These are phyloP conservation scores for Globisporangium okanoganense DNA, from an alignment of 352 stramenopile species.

Conservation along the genomic window DNA sequence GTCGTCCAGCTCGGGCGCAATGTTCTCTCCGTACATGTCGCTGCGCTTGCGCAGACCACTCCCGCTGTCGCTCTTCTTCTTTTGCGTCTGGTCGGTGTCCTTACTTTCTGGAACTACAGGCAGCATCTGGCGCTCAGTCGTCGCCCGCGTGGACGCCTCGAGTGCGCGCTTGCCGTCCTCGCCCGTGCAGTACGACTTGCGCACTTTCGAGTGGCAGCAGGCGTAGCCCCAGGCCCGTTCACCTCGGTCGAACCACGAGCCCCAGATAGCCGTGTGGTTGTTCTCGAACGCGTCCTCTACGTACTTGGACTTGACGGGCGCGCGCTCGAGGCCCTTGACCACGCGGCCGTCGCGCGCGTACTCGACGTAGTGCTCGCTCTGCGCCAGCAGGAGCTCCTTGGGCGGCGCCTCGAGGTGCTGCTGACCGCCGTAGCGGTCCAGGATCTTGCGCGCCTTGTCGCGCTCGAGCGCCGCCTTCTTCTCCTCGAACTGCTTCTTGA, in stretches of 20 bases:
- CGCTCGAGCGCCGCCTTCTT: constrained; percentile 65
- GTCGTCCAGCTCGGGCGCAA: constrained; percentile 62
- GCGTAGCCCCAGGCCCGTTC: constrained; percentile 96
- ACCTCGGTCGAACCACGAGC: constrained; percentile 95
- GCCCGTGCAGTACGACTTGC: constrained; percentile 96
- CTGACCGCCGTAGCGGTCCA: constrained; percentile 96
- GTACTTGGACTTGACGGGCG: constrained; percentile 95
- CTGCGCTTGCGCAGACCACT: constrained; percentile 56
- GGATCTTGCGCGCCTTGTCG: constrained; percentile 68
- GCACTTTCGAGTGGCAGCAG: constrained; percentile 95
- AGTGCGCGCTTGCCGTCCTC: constrained; percentile 89
- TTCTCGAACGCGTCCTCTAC: constrained; percentile 96
- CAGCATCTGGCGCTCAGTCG: constrained; percentile 50
- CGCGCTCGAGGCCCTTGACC: constrained; percentile 72
- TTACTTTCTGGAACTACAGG: constrained; percentile 13
- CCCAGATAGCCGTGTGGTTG: constrained; percentile 97
- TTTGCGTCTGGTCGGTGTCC: constrained; percentile 10
- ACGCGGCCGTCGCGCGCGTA: constrained; percentile 93
- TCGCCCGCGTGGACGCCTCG: constrained; percentile 69
- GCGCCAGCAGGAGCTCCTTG: constrained; percentile 77
- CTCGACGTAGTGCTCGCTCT: constrained; percentile 90
- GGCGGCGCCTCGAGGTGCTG: constrained; percentile 88
- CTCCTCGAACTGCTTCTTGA: constrained; percentile 93
- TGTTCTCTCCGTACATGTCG: constrained; percentile 90
- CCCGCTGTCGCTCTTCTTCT: constrained; percentile 12